Percentiles rank a stretch among this genome's conserved stretches.
Evolutionary conservation across 345 rosid genomes (phyloP).

Genomic region (Xanthoceras sorbifolium): DNA sequence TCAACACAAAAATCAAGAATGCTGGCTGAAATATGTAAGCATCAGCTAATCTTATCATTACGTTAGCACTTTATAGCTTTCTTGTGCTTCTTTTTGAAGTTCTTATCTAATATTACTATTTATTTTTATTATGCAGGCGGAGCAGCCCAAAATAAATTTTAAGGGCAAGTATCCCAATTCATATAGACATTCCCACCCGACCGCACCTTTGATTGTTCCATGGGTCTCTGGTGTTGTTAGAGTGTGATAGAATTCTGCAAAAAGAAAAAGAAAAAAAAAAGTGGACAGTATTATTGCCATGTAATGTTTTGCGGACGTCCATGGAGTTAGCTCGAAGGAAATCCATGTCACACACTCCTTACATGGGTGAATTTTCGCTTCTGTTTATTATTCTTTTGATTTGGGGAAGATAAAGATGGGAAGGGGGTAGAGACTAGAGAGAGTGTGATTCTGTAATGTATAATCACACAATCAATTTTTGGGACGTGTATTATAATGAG

Average conservation of each 20-base stretch:
- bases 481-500: conserved; percentile 3
- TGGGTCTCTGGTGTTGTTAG: conserved; percentile 88
- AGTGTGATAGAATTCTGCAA: conserved; percentile 35
- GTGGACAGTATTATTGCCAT: neutral
- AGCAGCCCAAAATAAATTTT: conserved; percentile 70
- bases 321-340: conserved; percentile 5
- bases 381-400: neutral
- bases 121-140: conserved; percentile 61
- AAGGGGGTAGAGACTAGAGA: neutral
- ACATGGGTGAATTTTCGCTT: conserved; percentile 7
- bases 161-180: conserved; percentile 75
- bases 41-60: conserved; percentile 5
- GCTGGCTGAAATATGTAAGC: conserved; percentile 97
- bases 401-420: neutral
- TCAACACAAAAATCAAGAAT: conserved; percentile 78
- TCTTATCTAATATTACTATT: conserved; percentile 18
- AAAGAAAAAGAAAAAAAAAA: too few relatives aligned
- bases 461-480: neutral
- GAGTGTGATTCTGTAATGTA: neutral
- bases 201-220: conserved; percentile 78
- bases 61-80: neutral
- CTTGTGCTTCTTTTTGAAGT: conserved; percentile 13
- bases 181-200: conserved; percentile 79
- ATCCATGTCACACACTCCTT: neutral
- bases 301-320: neutral